Percentiles rank a stretch among this genome's conserved stretches.
Evolutionary conservation across 2,329 filamentous ascomycete genomes (phyloP).

Genomic region (Chrysoporthe deuterocubensis): DNA sequence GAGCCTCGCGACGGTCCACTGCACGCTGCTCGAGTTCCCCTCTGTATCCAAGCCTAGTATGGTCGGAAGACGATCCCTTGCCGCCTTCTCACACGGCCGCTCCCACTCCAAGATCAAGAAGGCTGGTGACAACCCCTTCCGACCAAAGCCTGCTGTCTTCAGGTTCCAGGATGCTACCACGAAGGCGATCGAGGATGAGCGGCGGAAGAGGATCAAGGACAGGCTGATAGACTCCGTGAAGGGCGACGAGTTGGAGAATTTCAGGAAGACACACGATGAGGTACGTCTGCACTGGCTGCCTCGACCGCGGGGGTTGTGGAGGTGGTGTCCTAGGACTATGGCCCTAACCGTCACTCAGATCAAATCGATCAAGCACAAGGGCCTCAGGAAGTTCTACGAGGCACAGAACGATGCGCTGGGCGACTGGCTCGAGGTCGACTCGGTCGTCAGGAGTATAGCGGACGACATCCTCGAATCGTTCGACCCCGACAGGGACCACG

Average conservation of each 20-base stretch:
- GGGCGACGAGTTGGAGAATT: slow-evolving; percentile 50
- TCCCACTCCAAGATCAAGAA: neutral
- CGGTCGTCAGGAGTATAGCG: slow-evolving; percentile 54
- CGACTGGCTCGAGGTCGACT: slow-evolving; percentile 57
- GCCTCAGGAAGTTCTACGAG: slow-evolving; percentile 57
- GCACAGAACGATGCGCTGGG: slow-evolving; percentile 58
- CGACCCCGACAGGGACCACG: slow-evolving; percentile 60
- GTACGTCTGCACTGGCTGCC: neutral
- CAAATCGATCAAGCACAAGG: slow-evolving; percentile 56
- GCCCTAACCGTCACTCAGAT: slow-evolving; percentile 39
- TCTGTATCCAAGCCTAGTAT: neutral
- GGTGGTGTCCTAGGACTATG: no score
- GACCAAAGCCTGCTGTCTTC: slow-evolving; percentile 26
- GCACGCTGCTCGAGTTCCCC: neutral
- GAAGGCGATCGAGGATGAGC: slow-evolving; percentile 48
- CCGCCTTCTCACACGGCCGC: slow-evolving; percentile 16
- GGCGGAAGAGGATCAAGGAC: slow-evolving; percentile 52
- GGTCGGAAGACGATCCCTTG: slow-evolving; percentile 25
- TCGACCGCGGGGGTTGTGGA: no score
- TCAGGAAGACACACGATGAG: slow-evolving; percentile 52
- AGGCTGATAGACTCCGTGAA: slow-evolving; percentile 52
- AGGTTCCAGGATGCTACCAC: slow-evolving; percentile 53
- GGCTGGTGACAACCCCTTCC: slow-evolving; percentile 14
- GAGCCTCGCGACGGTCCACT: neutral
- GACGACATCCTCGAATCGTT: slow-evolving; percentile 65